phyloP scores from a whole-genome alignment of 139 green algal genomes.

The Zygnema circumcarinatum region DNA sequence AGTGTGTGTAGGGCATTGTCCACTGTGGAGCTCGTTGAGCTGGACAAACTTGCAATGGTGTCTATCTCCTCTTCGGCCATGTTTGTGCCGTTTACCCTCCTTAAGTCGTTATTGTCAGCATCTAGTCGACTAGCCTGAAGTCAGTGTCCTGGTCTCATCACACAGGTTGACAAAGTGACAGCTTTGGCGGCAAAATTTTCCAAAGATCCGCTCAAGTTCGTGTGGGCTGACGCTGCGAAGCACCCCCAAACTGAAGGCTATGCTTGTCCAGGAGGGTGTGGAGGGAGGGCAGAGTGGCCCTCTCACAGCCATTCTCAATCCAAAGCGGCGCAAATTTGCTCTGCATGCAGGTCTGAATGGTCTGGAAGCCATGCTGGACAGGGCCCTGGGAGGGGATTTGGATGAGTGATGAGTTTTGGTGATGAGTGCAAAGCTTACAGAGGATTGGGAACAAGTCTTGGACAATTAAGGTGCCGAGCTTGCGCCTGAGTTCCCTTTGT shows the following conservation, averaged over 20 bases:
- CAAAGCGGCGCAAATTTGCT: slow-evolving; percentile 33
- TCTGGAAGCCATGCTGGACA: slow-evolving; percentile 22
- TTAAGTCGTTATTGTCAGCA: background rate
- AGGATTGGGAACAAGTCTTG: background rate
- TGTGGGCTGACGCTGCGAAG: background rate
- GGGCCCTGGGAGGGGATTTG: slow-evolving; percentile 16
- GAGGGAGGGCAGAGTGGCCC: background rate
- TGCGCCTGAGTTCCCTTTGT: background rate
- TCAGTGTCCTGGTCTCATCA: background rate
- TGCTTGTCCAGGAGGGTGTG: background rate
- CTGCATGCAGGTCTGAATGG: background rate
- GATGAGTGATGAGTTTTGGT: background rate
- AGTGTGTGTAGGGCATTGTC: slow-evolving; percentile 31
- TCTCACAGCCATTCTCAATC: background rate
- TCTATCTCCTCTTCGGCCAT: background rate
- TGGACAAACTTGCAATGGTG: background rate
- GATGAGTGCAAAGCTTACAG: background rate
- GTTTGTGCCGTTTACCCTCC: background rate
- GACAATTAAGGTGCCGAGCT: background rate
- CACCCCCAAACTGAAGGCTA: background rate
- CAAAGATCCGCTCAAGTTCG: slow-evolving; percentile 33
- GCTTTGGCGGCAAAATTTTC: background rate
- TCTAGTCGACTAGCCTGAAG: background rate
- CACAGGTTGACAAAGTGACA: slow-evolving; percentile 5
- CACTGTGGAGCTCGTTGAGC: slow-evolving; percentile 1